Evolutionary conservation across 176 grass and related monocot species (phyloP).

Genomic region (Areca catechu): DNA sequence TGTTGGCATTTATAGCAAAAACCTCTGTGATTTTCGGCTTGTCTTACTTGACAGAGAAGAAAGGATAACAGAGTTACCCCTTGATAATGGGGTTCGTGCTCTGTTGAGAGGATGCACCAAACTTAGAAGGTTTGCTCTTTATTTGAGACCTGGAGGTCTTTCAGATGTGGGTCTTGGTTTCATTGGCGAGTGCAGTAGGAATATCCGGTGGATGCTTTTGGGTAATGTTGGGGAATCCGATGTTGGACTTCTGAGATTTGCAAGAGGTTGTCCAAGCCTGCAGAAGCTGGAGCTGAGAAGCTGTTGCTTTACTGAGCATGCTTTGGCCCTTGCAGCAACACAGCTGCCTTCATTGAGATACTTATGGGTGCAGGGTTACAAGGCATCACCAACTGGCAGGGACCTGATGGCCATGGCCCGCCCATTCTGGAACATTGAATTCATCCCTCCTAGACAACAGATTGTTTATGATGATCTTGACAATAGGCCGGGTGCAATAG

Average conservation of each 20-base stretch:
- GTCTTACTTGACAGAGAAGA: conserved; percentile 19
- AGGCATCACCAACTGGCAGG: conserved; percentile 1
- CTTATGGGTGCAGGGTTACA: conserved; percentile 33
- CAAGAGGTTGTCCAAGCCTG: not conserved
- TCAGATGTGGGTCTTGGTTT: conserved; percentile 14
- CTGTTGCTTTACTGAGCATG: conserved; percentile 17
- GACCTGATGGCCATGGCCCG: conserved; percentile 14
- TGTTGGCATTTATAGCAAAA: conserved; percentile 1
- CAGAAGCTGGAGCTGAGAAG: conserved; percentile 21
- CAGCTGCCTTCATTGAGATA: conserved; percentile 25
- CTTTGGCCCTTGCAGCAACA: conserved; percentile 13
- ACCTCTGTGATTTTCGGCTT: conserved; percentile 21
- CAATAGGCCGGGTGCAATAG: not conserved
- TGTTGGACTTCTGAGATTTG: conserved; percentile 5
- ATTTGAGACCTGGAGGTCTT: conserved; percentile 24
- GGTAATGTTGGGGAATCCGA: conserved; percentile 26
- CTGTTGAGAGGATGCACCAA: conserved; percentile 19
- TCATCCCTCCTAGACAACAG: conserved; percentile 9
- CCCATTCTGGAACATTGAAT: conserved; percentile 31
- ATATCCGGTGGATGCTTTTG: conserved; percentile 17
- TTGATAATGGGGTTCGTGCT: conserved; percentile 16
- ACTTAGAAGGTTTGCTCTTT: conserved; percentile 17
- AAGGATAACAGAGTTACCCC: conserved; percentile 12
- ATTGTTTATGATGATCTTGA: no score
- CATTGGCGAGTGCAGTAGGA: conserved; percentile 9